phyloP scores from a whole-genome alignment of 2,329 filamentous ascomycete species.

The Talaromyces sp. region DNA sequence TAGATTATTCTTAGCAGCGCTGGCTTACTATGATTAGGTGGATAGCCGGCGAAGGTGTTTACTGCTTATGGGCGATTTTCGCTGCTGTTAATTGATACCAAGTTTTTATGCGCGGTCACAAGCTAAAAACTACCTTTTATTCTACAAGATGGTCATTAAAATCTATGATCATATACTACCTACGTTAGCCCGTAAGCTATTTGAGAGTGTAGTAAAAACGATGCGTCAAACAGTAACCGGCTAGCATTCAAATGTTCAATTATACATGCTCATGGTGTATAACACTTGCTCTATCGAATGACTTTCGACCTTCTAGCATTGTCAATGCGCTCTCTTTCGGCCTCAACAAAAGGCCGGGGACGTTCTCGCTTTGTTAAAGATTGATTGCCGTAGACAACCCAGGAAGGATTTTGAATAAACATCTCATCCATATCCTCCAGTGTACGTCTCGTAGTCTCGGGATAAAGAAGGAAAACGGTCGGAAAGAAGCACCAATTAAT shows the following conservation, averaged over 20 bases:
- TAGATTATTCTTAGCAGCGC: slow-evolving; percentile 23
- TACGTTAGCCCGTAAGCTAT: too few relatives aligned
- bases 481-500: slow-evolving; percentile 7
- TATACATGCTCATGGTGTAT: too few relatives aligned
- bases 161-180: too few relatives aligned
- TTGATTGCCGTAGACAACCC: slow-evolving; percentile 3
- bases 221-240: too few relatives aligned
- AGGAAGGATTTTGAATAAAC: slow-evolving; percentile 5
- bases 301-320: not conserved
- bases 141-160: not conserved
- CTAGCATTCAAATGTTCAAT: too few relatives aligned
- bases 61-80: slow-evolving; percentile 2
- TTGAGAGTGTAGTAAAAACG: too few relatives aligned
- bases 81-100: slow-evolving; percentile 22
- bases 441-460: slow-evolving; percentile 3
- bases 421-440: slow-evolving; percentile 10
- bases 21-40: not conserved
- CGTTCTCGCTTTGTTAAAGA: slow-evolving; percentile 2
- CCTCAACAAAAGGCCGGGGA: not conserved
- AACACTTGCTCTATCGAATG: too few relatives aligned
- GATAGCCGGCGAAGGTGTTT: slow-evolving; percentile 2
- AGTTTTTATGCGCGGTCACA: not conserved
- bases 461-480: slow-evolving; percentile 6
- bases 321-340: slow-evolving; percentile 2
- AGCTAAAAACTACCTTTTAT: not conserved